phyloP scores from a whole-genome alignment of 306 rosid species.

The Quercus cerris region DNA sequence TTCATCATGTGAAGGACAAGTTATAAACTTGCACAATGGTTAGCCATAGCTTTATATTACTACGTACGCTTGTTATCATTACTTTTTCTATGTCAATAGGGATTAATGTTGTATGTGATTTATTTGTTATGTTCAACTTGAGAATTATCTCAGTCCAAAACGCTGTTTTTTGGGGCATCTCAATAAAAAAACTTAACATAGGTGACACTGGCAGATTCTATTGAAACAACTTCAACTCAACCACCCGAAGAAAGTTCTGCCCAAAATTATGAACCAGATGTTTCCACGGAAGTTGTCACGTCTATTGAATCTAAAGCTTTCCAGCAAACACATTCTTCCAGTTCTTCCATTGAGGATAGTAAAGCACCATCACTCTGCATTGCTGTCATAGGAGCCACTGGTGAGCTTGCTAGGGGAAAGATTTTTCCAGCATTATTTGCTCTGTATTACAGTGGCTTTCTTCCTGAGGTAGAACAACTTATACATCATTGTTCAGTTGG shows the following conservation, averaged over 20 bases:
- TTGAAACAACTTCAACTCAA: slow-evolving; percentile 15
- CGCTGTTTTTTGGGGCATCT: neutral
- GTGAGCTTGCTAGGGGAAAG: slow-evolving; percentile 84
- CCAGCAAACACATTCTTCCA: slow-evolving; percentile 32
- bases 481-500: neutral
- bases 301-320: slow-evolving; percentile 34
- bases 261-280: slow-evolving; percentile 18
- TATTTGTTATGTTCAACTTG: neutral
- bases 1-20: slow-evolving; percentile 33
- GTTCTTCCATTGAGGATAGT: slow-evolving; percentile 24
- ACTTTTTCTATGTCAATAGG: neutral
- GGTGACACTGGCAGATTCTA: slow-evolving; percentile 21
- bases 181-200: neutral
- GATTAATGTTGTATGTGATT: neutral
- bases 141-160: neutral
- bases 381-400: slow-evolving; percentile 92
- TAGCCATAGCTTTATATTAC: slow-evolving; percentile 12
- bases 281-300: slow-evolving; percentile 27
- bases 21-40: slow-evolving; percentile 35
- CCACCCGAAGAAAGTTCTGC: slow-evolving; percentile 25
- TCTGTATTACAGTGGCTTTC: slow-evolving; percentile 82
- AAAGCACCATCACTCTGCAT: slow-evolving; percentile 65
- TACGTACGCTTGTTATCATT: neutral
- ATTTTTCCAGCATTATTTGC: slow-evolving; percentile 93
- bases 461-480: slow-evolving; percentile 67